A percentile compares a stretch with the other conserved stretches of the same genome.
Evolutionary conservation across 352 stramenopile species (phyloP).

Genomic region (Phytopythium aichiense): DNA sequence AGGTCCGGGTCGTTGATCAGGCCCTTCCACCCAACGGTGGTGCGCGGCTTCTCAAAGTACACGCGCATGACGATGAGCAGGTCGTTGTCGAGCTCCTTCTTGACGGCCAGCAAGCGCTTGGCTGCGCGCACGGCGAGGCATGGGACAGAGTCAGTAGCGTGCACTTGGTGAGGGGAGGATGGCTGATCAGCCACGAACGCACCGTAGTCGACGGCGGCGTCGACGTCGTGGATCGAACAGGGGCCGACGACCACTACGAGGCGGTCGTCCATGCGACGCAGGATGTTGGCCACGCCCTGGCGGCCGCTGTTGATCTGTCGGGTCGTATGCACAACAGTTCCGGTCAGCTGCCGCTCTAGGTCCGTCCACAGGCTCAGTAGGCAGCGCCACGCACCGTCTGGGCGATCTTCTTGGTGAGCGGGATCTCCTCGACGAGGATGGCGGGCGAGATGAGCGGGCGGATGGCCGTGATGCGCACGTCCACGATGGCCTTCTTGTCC

Average conservation of each 20-base stretch:
- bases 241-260: conserved; percentile 82
- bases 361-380: not conserved
- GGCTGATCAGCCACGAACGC: not conserved
- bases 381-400: conserved; percentile 37
- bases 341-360: not conserved
- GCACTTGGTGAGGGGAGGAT: not conserved
- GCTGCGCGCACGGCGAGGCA: conserved; percentile 13
- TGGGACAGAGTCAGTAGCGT: not conserved
- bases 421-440: conserved; percentile 83
- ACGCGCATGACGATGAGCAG: conserved; percentile 89
- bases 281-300: conserved; percentile 66
- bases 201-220: conserved; percentile 86
- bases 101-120: conserved; percentile 58
- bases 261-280: conserved; percentile 80
- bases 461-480: conserved; percentile 85
- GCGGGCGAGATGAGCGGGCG: conserved; percentile 84
- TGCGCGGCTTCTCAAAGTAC: conserved; percentile 91
- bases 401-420: conserved; percentile 68
- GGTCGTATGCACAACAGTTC: not conserved
- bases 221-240: conserved; percentile 88
- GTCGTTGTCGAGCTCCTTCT: conserved; percentile 76
- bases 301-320: conserved; percentile 61
- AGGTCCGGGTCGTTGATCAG: conserved; percentile 91
- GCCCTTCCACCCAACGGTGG: conserved; percentile 88
- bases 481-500: conserved; percentile 83